Base-by-base conservation (phyloP, 2,329 filamentous ascomycete species). In the Paraphaeosphaeria sporulosa region DNA sequence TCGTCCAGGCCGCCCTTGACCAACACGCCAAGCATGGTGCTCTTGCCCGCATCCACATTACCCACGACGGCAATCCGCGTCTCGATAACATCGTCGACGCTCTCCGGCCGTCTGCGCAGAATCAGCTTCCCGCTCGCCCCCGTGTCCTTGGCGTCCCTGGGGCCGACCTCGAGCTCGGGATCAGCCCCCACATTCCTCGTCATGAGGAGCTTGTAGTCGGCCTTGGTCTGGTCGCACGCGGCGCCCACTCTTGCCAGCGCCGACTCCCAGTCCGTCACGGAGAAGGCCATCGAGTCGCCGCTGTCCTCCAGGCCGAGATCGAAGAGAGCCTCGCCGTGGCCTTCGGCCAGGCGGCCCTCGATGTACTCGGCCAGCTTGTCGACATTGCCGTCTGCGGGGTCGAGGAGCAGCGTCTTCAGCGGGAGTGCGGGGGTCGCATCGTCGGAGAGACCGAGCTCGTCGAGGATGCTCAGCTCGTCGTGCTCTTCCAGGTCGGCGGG, bases 41-140 rank as follows among this genome's bases (percentile, higher is more conserved):
- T 96, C 81, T 99, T 99, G 0, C 95, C 95, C 10, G 95, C 95
- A 76, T 99, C 95, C 57, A 99, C 90, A 81, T 99, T 99, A 51
- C 95, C 95, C 8, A 99, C 95, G 0, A 99, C 95, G 0, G 94
- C 95, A 80, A 99, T 96, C 68, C 95, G 84, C 10, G 94, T 97
- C 84, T 99, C 95, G 62, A 97, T 97, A 27, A 96, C 91, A 59
- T 96, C 89, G 74, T 98, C 93, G 5, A 92, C 86, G 13, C 85
- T 90, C 21, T 85, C 81, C 2, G 94, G 93, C 23, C 86, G 82
- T 72, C 90, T 89, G 42, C 95, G 88, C 61, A 98, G 86, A 70
- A 98, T 86, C 52, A 97, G 77, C 77, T 97, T 98, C n/a, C 94
- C 93, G 64, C 88, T 91, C 66, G 89, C 90, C 55, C 89, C 89